These are phyloP conservation scores for Myxozyma kluyveri DNA, from an alignment of 805 yeast genomes.

Conservation along the genomic window DNA sequence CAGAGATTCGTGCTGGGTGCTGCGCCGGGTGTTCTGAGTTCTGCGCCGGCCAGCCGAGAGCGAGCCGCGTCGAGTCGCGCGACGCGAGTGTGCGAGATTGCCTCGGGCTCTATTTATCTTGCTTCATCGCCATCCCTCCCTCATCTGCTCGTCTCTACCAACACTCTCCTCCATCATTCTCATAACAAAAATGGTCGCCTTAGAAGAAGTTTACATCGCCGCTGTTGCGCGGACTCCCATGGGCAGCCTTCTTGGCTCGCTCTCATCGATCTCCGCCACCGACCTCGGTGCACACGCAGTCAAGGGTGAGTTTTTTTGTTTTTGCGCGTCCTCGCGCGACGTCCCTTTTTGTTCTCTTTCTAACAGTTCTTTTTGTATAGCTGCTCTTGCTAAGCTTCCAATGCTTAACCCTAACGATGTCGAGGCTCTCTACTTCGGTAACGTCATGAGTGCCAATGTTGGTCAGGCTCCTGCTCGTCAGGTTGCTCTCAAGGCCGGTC, in stretches of 20 bases:
- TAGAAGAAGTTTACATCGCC: constrained; percentile 71
- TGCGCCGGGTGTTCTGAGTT: background rate
- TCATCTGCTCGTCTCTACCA: background rate
- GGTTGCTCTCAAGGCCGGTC: constrained; percentile 84
- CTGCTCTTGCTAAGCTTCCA: constrained; percentile 86
- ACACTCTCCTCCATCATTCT: background rate
- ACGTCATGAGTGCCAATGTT: constrained; percentile 83
- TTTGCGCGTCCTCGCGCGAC: background rate
- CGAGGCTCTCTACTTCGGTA: constrained; percentile 87
- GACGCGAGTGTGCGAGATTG: background rate
- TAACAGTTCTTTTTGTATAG: constrained; percentile 36
- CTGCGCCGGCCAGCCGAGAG: background rate
- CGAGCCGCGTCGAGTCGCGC: background rate
- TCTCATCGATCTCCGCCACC: constrained; percentile 69
- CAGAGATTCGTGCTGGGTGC: background rate
- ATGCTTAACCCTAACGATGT: constrained; percentile 71
- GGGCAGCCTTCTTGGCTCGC: constrained; percentile 87
- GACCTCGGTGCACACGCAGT: constrained; percentile 94
- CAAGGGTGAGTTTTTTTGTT: constrained; percentile 39
- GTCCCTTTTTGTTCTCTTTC: too few species aligned
- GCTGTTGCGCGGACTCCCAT: constrained; percentile 92
- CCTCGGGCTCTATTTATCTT: background rate
- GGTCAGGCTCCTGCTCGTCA: constrained; percentile 99
- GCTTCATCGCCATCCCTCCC: background rate
- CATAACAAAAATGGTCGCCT: constrained; percentile 15